Evolutionary conservation across 73 alveolate genomes (phyloP).

Genomic region (Paramecium caudatum): DNA sequence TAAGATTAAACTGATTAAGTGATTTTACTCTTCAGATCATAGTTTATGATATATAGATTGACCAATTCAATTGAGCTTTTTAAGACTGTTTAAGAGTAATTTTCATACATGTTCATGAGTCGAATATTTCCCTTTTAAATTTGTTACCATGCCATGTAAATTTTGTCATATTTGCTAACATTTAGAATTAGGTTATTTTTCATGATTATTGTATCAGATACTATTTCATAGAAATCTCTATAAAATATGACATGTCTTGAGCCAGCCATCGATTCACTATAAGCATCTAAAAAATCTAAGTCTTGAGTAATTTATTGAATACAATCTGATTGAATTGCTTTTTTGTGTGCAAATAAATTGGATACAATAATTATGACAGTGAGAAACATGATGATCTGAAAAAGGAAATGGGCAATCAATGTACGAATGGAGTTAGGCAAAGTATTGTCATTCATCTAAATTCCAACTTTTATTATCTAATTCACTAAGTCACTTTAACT

Average conservation of each 20-base stretch:
- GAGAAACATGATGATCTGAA: neutral
- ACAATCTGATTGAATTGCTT: neutral
- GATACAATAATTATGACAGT: neutral
- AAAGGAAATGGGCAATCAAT: conserved; percentile 12
- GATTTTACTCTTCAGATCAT: neutral
- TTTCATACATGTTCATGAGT: neutral
- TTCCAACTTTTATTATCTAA: neutral
- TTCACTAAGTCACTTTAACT: neutral
- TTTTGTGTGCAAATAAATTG: neutral
- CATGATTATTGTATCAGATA: neutral
- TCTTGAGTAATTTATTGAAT: neutral
- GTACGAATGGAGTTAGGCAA: neutral
- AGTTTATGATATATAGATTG: neutral
- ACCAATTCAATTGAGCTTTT: neutral
- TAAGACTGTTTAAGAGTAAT: neutral
- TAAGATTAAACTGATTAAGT: neutral
- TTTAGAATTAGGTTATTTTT: neutral
- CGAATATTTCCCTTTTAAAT: neutral
- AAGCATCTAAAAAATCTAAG: conserved; percentile 35
- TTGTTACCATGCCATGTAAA: neutral
- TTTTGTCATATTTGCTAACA: neutral
- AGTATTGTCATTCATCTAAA: neutral
- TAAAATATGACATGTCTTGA: neutral
- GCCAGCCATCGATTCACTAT: neutral
- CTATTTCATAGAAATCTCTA: neutral